A percentile compares a stretch with the other conserved stretches of the same genome.
Evolutionary conservation across 352 stramenopile species (phyloP).

Genomic region (Phytophthora ramorum): DNA sequence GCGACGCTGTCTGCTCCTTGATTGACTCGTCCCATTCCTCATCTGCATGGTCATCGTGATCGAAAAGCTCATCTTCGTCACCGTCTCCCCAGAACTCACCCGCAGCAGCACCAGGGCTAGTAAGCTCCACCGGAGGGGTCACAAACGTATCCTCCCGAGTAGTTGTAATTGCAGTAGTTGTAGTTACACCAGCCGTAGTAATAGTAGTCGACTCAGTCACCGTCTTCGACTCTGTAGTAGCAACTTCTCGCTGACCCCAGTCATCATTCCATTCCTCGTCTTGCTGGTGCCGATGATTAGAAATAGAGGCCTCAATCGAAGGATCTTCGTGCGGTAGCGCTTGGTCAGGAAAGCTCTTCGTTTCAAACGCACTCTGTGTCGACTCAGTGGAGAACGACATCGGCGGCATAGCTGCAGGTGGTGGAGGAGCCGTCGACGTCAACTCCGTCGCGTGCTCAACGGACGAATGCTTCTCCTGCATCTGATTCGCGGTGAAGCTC

Average conservation of each 20-base stretch:
- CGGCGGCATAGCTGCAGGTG: constrained; percentile 4
- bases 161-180: constrained; percentile 9
- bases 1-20: constrained; percentile 14
- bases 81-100: constrained; percentile 74
- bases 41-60: constrained; percentile 59
- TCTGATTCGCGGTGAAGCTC: constrained; percentile 12
- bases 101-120: constrained; percentile 39
- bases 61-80: constrained; percentile 65
- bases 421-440: background rate
- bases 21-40: constrained; percentile 48
- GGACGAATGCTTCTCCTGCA: constrained; percentile 2
- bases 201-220: background rate
- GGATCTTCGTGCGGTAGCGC: constrained; percentile 3
- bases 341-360: constrained; percentile 1
- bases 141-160: constrained; percentile 16
- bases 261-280: constrained; percentile 28
- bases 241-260: constrained; percentile 19
- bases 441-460: constrained; percentile 14
- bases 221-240: constrained; percentile 2
- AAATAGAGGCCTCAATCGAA: constrained; percentile 5
- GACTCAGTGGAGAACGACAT: constrained; percentile 12
- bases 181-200: background rate
- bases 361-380: constrained; percentile 7
- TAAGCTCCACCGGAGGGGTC: constrained; percentile 34
- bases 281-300: constrained; percentile 13